phyloP scores from a whole-genome alignment of 1,139 yeast species.

The Wickerhamomyces sp. region DNA sequence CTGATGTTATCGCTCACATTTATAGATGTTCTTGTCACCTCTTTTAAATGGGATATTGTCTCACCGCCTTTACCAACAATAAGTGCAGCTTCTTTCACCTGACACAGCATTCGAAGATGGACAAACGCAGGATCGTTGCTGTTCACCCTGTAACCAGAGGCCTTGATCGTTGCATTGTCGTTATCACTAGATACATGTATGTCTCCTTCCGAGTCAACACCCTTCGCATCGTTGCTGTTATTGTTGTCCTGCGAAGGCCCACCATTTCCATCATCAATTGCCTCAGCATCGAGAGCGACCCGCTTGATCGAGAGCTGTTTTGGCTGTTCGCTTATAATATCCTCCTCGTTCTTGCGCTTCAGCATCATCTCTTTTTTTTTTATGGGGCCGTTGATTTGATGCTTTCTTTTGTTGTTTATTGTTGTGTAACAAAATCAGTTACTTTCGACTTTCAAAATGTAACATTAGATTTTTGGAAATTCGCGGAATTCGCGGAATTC shows the following conservation, averaged over 20 bases:
- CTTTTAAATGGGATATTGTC: conserved; percentile 61
- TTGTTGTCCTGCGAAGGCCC: conserved; percentile 8
- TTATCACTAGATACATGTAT: conserved; percentile 2
- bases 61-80: conserved; percentile 81
- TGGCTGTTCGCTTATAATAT: conserved; percentile 24
- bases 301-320: conserved; percentile 42
- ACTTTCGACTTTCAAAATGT: no score
- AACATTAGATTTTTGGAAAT: no score
- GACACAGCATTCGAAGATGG: conserved; percentile 68
- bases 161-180: conserved; percentile 2
- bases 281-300: conserved; percentile 65
- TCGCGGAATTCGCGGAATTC: no score
- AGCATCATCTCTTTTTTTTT: conserved; percentile 31
- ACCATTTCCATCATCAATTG: conserved; percentile 28
- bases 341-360: conserved; percentile 64
- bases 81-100: conserved; percentile 71
- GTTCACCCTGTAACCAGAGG: conserved; percentile 5
- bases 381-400: conserved; percentile 1
- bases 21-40: conserved; percentile 59
- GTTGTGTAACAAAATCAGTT: not conserved
- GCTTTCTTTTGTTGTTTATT: not conserved
- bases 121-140: conserved; percentile 56
- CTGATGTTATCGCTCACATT: conserved; percentile 75
- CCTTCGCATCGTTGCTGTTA: not conserved
- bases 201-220: conserved; percentile 3